Base-by-base conservation (phyloP, 495 filamentous ascomycete genomes). In the Xylaria longipes region DNA sequence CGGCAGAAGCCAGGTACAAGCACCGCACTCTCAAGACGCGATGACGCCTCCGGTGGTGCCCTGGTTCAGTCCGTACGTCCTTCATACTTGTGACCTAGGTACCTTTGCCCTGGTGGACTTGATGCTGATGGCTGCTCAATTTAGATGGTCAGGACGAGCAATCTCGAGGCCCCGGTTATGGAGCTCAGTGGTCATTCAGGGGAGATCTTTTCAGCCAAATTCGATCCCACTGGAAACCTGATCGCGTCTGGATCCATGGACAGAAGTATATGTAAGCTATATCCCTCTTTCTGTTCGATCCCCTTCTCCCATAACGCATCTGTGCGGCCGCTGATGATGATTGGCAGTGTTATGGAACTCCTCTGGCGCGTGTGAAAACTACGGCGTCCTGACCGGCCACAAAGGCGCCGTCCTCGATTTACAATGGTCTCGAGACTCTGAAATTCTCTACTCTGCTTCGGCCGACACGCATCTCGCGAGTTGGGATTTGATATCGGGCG, bases 201-300 rank as follows among this genome's bases (percentile, higher is more conserved):
- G 12, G 96, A 99, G 82, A 89, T 98, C 39, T 98, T 98, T 78
- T 86, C 92, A n/a, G 90, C 92, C 29, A 91, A 92, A 77, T 99
- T 99, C 73, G 93, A 97, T 79, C 91, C 93, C 14, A 90, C 91
- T 6, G 94, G 94, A 29, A 91, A 93, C 63, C 86, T 92, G 70
- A 95, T 98, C 72, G 96, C 97, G 60, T 98, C 96, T 6, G 97
- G 95, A 20, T 97, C 94, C 2, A 95, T 97, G 91, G 96, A 99
- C 81, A 87, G 97, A 71, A 91, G 90, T 57, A 97, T 99, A 68
- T 86, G 95, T 97, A 86, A 54, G 90, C 83, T 61, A 31, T 54
- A 25, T 22, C 68, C 35, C 17, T 48, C 48, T 41, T 61, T 48
- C 66, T 3, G 27, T 25, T 22, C 12, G 7, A 29, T 33, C 45